A percentile compares a stretch with the other conserved stretches of the same genome.
Conservation (phyloP, 2,329 filamentous ascomycete genomes). For the Sporothrix brunneoviolacea region DNA sequence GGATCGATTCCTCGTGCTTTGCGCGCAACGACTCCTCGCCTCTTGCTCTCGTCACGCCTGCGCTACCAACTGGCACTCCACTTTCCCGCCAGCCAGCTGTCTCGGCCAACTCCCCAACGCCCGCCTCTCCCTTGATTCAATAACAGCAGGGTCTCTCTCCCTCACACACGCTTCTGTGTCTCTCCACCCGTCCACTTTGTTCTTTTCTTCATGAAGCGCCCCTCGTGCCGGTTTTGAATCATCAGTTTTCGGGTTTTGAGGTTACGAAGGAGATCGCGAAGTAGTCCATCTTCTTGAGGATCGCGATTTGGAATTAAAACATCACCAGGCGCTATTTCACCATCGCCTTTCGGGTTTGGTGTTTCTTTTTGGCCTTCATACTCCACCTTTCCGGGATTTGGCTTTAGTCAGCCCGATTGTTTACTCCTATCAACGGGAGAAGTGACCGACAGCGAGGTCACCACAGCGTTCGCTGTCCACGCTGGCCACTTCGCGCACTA, state of each 20-base stretch:
- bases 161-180: no score
- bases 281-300: background rate
- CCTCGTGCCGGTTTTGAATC: constrained; percentile 1
- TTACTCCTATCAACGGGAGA: background rate
- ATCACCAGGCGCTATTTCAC: background rate
- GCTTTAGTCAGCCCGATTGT: background rate
- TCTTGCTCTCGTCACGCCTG: background rate
- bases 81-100: no score
- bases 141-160: no score
- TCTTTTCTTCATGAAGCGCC: constrained; percentile 6
- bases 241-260: constrained; percentile 21
- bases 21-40: no score
- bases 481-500: constrained; percentile 23
- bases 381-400: background rate
- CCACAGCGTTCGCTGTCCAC: background rate
- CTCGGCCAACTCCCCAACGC: no score
- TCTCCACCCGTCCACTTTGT: no score
- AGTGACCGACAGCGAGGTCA: background rate
- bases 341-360: no score
- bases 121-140: no score
- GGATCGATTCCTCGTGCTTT: background rate
- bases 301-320: background rate
- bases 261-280: background rate
- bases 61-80: no score
- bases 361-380: background rate